These are phyloP conservation scores for Boletus rufocinnamomeus DNA, from an alignment of 768 basidiomycete genomes.

Conservation along the genomic window DNA sequence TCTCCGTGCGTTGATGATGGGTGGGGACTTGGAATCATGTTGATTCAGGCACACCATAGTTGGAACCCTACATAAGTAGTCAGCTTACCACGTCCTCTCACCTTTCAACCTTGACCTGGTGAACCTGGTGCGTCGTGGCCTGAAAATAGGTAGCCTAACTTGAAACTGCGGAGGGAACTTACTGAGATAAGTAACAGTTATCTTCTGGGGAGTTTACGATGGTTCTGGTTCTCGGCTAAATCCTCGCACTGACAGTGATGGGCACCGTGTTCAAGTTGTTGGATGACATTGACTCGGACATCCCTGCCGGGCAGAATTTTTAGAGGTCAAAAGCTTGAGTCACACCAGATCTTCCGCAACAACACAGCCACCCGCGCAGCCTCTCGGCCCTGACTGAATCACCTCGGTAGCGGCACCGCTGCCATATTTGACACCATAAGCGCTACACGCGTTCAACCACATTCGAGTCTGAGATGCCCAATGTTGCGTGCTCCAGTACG, in stretches of 20 bases:
- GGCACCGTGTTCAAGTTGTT: neutral
- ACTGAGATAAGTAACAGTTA: too few relatives aligned
- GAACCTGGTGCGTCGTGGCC: neutral
- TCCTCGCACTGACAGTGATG: neutral
- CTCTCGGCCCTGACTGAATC: constrained; percentile 2
- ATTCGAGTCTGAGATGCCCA: constrained; percentile 41
- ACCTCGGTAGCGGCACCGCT: constrained; percentile 3
- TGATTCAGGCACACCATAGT: neutral
- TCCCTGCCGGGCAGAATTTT: neutral
- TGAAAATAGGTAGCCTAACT: neutral
- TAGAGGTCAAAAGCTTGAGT: neutral
- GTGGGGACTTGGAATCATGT: neutral
- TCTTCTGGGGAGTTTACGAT: neutral
- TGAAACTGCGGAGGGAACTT: neutral
- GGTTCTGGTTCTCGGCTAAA: neutral
- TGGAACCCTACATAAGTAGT: neutral
- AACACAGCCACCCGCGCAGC: constrained; percentile 16
- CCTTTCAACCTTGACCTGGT: neutral
- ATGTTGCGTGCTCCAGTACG: constrained; percentile 48
- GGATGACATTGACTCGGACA: neutral
- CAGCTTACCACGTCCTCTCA: neutral
- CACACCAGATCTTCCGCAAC: neutral
- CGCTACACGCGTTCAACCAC: constrained; percentile 5
- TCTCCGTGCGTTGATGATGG: neutral
- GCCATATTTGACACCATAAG: neutral